phyloP scores from a whole-genome alignment of 2,329 filamentous ascomycete species.

The Pseudogymnoascus sp. region DNA sequence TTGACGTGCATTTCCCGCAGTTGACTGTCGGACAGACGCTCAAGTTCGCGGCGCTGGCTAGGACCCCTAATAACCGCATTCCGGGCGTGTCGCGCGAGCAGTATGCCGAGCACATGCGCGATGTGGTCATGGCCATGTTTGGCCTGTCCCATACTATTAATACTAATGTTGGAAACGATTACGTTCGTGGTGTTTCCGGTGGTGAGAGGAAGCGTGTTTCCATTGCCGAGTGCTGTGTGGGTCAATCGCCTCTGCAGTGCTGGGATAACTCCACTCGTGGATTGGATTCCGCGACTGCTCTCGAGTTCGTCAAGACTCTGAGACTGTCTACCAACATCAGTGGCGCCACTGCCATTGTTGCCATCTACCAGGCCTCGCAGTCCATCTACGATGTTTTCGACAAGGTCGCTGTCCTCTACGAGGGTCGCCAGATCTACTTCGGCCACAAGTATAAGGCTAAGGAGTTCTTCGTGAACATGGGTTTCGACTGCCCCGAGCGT shows the following conservation, averaged over 20 bases:
- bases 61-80: conserved; percentile 55
- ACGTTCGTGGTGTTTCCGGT: conserved; percentile 58
- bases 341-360: conserved; percentile 52
- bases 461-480: conserved; percentile 60
- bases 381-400: conserved; percentile 61
- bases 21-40: conserved; percentile 67
- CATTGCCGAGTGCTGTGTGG: conserved; percentile 64
- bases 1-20: conserved; percentile 65
- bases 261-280: conserved; percentile 74
- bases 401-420: conserved; percentile 59
- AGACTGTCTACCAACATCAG: conserved; percentile 56
- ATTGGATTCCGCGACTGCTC: conserved; percentile 62
- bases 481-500: conserved; percentile 62
- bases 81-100: conserved; percentile 50
- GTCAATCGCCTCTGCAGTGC: conserved; percentile 52
- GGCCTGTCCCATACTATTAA: conserved; percentile 62
- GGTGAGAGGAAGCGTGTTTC: conserved; percentile 72
- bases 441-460: conserved; percentile 55
- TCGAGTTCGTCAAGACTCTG: conserved; percentile 63
- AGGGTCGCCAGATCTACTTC: conserved; percentile 64
- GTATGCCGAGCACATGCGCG: conserved; percentile 31
- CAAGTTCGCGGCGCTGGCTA: conserved; percentile 59
- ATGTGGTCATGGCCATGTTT: conserved; percentile 61
- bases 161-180: conserved; percentile 66
- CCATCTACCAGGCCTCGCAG: conserved; percentile 65